Evolutionary conservation across 768 basidiomycete species (phyloP), one percentile per base, ranked within the genome.

Genomic region (Clitopilus passeckerianus): DNA sequence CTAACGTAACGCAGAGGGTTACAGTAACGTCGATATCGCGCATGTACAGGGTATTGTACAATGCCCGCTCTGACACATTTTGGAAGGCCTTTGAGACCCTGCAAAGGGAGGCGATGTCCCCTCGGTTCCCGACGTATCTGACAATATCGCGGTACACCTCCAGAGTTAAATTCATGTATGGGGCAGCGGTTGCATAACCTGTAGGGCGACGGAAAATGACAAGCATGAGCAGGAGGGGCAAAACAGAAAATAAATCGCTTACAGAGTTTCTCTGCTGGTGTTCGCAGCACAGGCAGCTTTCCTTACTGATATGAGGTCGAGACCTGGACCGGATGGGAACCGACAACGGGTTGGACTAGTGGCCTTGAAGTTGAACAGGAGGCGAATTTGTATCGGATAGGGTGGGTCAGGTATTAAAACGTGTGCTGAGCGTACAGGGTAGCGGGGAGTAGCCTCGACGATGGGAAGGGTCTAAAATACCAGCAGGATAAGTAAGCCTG

Each of bases 131-230:
- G 62, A 84, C 76, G 70, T 80, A 66, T 65, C 77, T 77, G 44
- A 82, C 81, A 66, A 89, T 81, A 66, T 77, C 77, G 71, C 77
- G 79, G 74, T 81, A 85, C 56, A 76, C 77, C 75, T 86, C 85
- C 70, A 77, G 72, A 60, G 86, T 82, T 61, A 85, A 67, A 66
- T 81, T 82, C 87, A 86, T 86, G 65, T 71, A 77, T 63, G 57
- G 60, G 59, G 63, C 61, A 61, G 73, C 46, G 46, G 46, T 50
- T 23, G 46, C 80, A 83, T 83, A 72, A 72, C 77, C 75, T 77
- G 56, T 33, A n/a, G 46, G 34, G 43, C 14, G 46, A 59, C 44
- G n/a, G 22, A 22, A 50, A 10, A 12, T 5, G 12, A 5, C 18
- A 18, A 22, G n/a, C n/a, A 50, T 18, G 22, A 16, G 34, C 53